Evolutionary conservation across 495 filamentous ascomycete species (phyloP), one percentile per base, ranked within the genome.

Genomic region (Aspergillus ellipticus): DNA sequence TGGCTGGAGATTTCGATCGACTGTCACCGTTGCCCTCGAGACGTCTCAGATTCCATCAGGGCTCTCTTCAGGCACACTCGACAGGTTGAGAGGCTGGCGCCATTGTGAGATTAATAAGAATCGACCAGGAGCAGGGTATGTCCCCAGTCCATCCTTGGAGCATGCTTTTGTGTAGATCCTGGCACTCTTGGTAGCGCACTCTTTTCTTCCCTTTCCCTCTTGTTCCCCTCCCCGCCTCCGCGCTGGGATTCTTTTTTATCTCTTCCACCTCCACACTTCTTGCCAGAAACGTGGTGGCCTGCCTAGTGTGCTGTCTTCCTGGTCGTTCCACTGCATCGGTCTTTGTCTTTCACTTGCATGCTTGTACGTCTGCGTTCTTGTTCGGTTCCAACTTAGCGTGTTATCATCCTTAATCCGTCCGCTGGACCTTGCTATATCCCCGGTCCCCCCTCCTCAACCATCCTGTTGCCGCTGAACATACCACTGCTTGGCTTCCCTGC

Each of bases 1-100:
- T 60, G 65, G 53, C 45, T 64, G 54, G 63, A 68, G 57, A 70
- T 71, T 67, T 60, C 41, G 68, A 74, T 75, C 67, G 66, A 51
- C 69, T 66, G 39, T 56, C 49, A 54, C 50, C 54, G 60, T 55
- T 60, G 49, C 58, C 58, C 61, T 54, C 51, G 50, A 53, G 53
- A 51, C 58, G 42, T 56, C 58, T 53, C 53, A 51, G 52, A 49
- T 48, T 42, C 49, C 35, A 42, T 55, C 41, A 20, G 22, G 20
- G 21, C 17, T 15, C 20, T 42, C 20, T 37, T 21, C 21, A 45
- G 46, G 52, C 56, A 39, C 49, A 41, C 54, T 54, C 41, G 41
- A 52, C 58, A 46, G 47, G 53, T 49, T 43, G 53, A 55, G 49
- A 55, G 57, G 57, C 43, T 55, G 42, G 33, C 49, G 41, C 19